Conservation (phyloP, 306 rosid species). For the Citrullus colocynthis region DNA sequence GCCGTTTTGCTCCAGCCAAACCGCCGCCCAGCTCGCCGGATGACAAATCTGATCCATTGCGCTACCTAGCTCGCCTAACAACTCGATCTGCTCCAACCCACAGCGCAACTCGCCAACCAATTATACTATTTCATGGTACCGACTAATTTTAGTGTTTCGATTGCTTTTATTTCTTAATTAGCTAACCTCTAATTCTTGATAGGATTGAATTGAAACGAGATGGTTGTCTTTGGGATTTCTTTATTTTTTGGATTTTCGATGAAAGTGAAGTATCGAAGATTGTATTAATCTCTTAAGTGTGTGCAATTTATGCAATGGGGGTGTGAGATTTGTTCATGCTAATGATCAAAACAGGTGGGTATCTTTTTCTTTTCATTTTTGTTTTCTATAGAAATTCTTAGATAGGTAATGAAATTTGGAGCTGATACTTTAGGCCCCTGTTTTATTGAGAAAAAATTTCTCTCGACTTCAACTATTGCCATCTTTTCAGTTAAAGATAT, state of each 20-base stretch:
- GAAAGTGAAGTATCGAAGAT: background rate
- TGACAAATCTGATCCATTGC: too few relatives aligned
- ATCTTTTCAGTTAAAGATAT: background rate
- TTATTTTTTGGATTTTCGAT: background rate
- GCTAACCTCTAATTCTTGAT: background rate
- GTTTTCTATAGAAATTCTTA: background rate
- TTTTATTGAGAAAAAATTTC: background rate
- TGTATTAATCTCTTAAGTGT: constrained; percentile 34
- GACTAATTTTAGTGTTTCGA: background rate
- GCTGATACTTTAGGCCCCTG: background rate
- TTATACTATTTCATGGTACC: constrained; percentile 85
- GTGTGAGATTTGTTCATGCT: constrained; percentile 74
- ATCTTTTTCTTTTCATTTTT: background rate
- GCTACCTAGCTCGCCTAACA: too few relatives aligned
- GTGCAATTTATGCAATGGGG: constrained; percentile 91
- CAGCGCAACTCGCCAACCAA: constrained; percentile 17
- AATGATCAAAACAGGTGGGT: constrained; percentile 56
- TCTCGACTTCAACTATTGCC: background rate
- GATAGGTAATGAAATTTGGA: background rate
- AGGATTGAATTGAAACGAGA: background rate
- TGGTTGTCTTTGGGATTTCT: background rate
- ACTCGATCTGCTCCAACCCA: too few relatives aligned
- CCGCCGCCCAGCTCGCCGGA: too few relatives aligned
- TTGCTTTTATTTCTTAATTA: background rate
- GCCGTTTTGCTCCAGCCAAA: too few relatives aligned